phyloP scores from a whole-genome alignment of 345 rosid species.

The Corchorus capsularis region DNA sequence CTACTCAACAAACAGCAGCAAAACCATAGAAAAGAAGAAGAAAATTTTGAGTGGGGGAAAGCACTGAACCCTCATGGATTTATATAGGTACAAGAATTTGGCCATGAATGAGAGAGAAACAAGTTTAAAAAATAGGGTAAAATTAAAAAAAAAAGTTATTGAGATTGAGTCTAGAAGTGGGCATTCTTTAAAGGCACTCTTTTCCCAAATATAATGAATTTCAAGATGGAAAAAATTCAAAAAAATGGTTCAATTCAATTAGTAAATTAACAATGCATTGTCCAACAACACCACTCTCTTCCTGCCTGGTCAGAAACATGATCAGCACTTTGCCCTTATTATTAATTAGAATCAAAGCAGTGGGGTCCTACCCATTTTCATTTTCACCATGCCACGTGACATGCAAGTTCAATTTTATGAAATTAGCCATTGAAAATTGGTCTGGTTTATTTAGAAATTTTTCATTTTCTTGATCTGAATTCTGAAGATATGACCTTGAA shows the following conservation, averaged over 20 bases:
- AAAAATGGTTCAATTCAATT: neutral
- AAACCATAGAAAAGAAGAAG: neutral
- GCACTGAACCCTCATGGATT: slow-evolving; percentile 27
- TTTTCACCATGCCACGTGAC: neutral
- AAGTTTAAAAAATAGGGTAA: neutral
- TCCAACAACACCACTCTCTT: neutral
- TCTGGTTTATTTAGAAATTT: neutral
- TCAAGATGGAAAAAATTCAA: slow-evolving; percentile 9
- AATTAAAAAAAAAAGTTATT: neutral
- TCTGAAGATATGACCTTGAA: slow-evolving; percentile 36
- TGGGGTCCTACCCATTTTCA: neutral
- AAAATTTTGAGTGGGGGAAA: neutral
- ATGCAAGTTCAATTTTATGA: slow-evolving; percentile 3
- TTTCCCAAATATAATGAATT: neutral
- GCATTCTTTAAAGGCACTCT: slow-evolving; percentile 46
- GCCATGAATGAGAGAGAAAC: slow-evolving; percentile 21
- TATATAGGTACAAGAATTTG: slow-evolving; percentile 27
- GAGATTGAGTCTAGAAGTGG: slow-evolving; percentile 73
- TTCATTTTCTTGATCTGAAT: too few species aligned
- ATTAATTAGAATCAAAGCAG: neutral
- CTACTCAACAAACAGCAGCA: slow-evolving; percentile 49
- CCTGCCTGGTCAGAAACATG: neutral
- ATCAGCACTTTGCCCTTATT: neutral
- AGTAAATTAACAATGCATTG: neutral
- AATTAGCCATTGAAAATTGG: neutral